Base-by-base conservation (phyloP, 495 filamentous ascomycete genomes). In the Physcia stellaris region DNA sequence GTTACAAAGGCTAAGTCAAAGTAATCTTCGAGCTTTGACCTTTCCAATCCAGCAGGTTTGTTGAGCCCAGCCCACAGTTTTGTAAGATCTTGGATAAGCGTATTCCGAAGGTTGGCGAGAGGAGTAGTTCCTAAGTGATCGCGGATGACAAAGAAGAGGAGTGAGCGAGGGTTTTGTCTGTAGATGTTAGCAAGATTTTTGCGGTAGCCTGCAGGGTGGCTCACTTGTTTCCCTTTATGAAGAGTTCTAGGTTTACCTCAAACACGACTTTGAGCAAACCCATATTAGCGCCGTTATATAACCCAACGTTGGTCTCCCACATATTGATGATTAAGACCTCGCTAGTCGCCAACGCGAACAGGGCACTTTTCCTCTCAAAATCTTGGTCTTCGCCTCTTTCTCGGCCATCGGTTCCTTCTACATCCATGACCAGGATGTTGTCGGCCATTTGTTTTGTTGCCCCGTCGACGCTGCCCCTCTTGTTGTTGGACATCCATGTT, bases 241-340 rank as follows among this genome's bases (percentile, higher is more conserved):
- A 98, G 17, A 98, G 63, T 59, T 95, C 90, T 51, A 98, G 54
- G 56, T 98, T 96, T 52, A 98, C 90, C 62, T 98, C 90, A 52
- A 98, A 98, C 4, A 98, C 90, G 9, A 92, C 96, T 66, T 98
- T 98, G 42, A 98, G 59, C 44, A 98, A 56, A 2, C 90, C 90
- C 90, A 98, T 98, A 58, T 98, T 98, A 42, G 90, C 90, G 37
- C 90, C 90, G 61, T 98, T 90, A 53, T 98, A 98, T 52, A 98
- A 59, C 16, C 90, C 90, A 35, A 98, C 90, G 59, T 98, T 90
- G 59, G 94, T 87, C 61, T 98, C 90, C 90, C 90, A 98, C 44
- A 98, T 87, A 51, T 98, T 98, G 54, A 98, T 83, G 55, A 98
- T 92, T 42, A 98, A 68, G 35, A 98, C 90, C 65, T 98, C 90